Evolutionary conservation across 2,329 filamentous ascomycete genomes (phyloP).

Genomic region (Neonectria coccinea): DNA sequence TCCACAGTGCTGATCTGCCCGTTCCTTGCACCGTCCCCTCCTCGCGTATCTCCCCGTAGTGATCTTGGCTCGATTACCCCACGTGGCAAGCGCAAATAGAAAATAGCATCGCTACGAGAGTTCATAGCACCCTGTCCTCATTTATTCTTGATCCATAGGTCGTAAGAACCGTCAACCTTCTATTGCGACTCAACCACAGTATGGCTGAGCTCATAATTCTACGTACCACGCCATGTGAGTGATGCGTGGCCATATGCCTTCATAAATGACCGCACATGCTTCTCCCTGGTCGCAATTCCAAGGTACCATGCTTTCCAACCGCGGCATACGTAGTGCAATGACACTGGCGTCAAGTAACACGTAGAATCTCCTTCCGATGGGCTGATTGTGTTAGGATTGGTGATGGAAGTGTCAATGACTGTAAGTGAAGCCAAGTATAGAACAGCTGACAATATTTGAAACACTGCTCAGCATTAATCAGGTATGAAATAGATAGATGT

Average conservation of each 20-base stretch:
- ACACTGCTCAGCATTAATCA: conserved; percentile 21
- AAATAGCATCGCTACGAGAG: too few species aligned
- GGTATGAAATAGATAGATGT: conserved; percentile 26
- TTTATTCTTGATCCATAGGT: too few species aligned
- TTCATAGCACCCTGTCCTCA: too few species aligned
- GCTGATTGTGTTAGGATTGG: conserved; percentile 15
- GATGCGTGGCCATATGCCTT: not conserved
- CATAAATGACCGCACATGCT: conserved; percentile 20
- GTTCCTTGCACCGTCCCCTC: too few species aligned
- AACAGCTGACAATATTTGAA: conserved; percentile 17
- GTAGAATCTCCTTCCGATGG: not conserved
- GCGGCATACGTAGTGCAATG: conserved; percentile 13
- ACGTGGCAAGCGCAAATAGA: too few species aligned
- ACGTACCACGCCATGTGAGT: conserved; percentile 14
- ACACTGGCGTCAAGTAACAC: not conserved
- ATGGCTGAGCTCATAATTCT: conserved; percentile 18
- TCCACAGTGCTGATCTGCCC: too few species aligned
- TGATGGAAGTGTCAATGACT: conserved; percentile 18
- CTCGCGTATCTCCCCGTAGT: too few species aligned
- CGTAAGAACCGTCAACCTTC: too few species aligned
- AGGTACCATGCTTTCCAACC: conserved; percentile 18
- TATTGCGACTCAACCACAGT: conserved; percentile 1
- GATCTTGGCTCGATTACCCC: too few species aligned
- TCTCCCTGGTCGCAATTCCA: conserved; percentile 19
- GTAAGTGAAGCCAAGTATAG: conserved; percentile 14